phyloP scores from a whole-genome alignment of 108 stramenopile genomes.

The Nannochloropsis gaditana region DNA sequence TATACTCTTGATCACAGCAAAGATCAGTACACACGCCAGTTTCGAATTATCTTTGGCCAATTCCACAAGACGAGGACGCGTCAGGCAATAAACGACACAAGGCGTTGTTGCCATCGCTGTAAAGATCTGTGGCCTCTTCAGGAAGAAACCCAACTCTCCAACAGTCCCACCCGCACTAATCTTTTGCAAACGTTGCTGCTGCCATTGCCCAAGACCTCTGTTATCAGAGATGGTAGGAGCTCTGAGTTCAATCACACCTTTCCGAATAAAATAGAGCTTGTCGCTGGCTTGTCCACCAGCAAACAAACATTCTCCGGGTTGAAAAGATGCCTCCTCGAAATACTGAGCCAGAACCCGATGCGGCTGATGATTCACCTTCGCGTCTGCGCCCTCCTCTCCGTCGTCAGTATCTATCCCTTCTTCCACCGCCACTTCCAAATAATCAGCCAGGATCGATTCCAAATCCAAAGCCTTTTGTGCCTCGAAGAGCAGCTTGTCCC shows the following conservation, averaged over 20 bases:
- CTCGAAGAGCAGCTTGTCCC: constrained; percentile 22
- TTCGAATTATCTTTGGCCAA: neutral
- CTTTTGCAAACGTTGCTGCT: constrained; percentile 41
- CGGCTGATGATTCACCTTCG: constrained; percentile 21
- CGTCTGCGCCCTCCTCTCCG: neutral
- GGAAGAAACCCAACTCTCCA: constrained; percentile 53
- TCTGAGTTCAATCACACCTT: constrained; percentile 45
- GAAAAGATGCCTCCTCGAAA: constrained; percentile 28
- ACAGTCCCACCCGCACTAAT: constrained; percentile 47
- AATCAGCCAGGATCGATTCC: constrained; percentile 46
- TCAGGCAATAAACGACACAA: neutral
- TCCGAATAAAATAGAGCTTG: constrained; percentile 44
- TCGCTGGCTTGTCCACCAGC: constrained; percentile 4
- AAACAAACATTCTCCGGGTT: constrained; percentile 24
- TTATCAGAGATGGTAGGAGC: neutral
- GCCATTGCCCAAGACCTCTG: neutral
- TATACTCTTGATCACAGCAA: neutral
- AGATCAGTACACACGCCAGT: constrained; percentile 16
- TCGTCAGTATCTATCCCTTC: constrained; percentile 8
- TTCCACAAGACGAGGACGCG: neutral
- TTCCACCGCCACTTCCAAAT: constrained; percentile 40
- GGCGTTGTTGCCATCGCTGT: constrained; percentile 28
- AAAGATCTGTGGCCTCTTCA: constrained; percentile 31
- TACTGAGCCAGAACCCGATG: constrained; percentile 29
- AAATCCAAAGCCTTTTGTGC: constrained; percentile 31